Evolutionary conservation across 495 filamentous ascomycete species (phyloP).

Genomic region (Aspergillus sparsus): DNA sequence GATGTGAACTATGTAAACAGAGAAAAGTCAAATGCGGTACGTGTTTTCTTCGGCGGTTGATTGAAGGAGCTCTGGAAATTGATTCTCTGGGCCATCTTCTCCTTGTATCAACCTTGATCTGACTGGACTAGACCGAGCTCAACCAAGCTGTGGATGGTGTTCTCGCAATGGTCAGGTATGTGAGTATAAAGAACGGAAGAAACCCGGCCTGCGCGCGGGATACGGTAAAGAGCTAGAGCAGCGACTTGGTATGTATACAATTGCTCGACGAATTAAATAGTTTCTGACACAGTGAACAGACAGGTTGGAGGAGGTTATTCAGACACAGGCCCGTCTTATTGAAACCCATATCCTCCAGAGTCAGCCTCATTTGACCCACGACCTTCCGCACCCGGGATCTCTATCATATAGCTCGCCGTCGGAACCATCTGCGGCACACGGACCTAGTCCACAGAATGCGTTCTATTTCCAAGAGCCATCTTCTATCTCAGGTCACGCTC

Average conservation of each 20-base stretch:
- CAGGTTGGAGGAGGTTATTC: conserved; percentile 51
- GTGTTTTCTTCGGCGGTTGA: conserved; percentile 10
- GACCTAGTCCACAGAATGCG: conserved; percentile 39
- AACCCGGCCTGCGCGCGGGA: conserved; percentile 79
- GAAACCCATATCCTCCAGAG: conserved; percentile 51
- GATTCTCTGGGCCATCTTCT: neutral
- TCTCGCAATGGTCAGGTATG: conserved; percentile 72
- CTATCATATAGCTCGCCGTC: conserved; percentile 47
- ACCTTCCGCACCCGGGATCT: conserved; percentile 30
- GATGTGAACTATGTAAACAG: conserved; percentile 81
- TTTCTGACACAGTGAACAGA: conserved; percentile 30
- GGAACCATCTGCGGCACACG: conserved; percentile 41
- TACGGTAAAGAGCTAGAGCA: conserved; percentile 88
- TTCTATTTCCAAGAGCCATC: conserved; percentile 43
- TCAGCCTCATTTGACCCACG: conserved; percentile 29
- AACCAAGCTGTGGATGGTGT: conserved; percentile 89
- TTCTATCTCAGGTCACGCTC: conserved; percentile 30
- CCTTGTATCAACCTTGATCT: neutral
- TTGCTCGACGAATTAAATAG: neutral
- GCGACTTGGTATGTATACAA: conserved; percentile 52
- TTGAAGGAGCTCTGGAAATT: neutral
- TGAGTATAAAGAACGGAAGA: conserved; percentile 85
- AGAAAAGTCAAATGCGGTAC: conserved; percentile 79
- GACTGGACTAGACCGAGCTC: conserved; percentile 58
- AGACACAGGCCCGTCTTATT: conserved; percentile 48